Evolutionary conservation across 768 basidiomycete species (phyloP), one percentile per base, ranked within the genome.

Genomic region (Boletellus emodensis): DNA sequence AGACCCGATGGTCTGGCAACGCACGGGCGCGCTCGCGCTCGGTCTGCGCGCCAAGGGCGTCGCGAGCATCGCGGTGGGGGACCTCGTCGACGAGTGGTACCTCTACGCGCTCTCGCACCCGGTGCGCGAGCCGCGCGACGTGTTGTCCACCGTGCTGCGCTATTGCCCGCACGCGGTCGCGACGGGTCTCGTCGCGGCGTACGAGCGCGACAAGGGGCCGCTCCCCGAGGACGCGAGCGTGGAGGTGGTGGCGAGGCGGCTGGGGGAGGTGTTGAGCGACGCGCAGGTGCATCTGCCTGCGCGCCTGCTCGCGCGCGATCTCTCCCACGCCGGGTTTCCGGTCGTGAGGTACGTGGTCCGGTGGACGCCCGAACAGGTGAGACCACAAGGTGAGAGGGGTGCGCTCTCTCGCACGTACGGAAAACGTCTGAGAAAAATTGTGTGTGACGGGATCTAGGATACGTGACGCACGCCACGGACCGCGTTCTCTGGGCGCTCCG

Each of bases 1-100:
- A 0, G 81, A 82, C 49, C 75, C 81, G 2, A 85, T 90, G 81
- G 69, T 72, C 35, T 87, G 82, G 77, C 87, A 90, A 59, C 77
- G 77, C 13, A 75, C 74, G 1, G 84, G 87, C 3, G 72, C 68
- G 1, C 72, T 91, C 46, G 83, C 83, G 0, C 66, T 65, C 10
- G 76, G 71, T 1, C 73, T 89, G 12, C 65, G 61, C 40, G 76
- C 71, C 17, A 81, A 79, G 17, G 86, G 87, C 3, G 73, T 88
- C 40, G 75, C 71, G 36, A 80, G 76, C 59, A 70, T 90, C 50
- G 70, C 82, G 44, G 67, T 84, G n/a, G 87, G 88, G 9, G 83
- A 87, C 48, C 72, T 87, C 44, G 74, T 71, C 14, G 85, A 89
- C 57, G 87, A 90, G 63, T 89, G 87, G 86, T 86, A 81, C 62